These are phyloP conservation scores for Ceratobasidium sp. DNA, from an alignment of 1,284 basidiomycete genomes.

Conservation along the genomic window DNA sequence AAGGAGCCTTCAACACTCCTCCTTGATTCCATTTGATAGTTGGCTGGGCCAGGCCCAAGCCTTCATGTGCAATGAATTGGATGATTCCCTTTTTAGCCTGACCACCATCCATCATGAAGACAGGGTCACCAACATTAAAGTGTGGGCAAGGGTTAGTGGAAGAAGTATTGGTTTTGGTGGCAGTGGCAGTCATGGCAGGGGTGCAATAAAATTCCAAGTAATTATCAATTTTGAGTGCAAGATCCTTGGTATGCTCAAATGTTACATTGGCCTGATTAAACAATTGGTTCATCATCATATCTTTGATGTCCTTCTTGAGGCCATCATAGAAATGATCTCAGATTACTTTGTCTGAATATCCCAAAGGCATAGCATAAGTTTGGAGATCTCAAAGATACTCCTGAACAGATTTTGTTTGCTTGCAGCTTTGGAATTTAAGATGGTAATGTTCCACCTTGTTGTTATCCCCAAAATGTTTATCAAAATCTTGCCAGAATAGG, in stretches of 20 bases:
- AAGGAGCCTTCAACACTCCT: neutral
- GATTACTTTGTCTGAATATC: neutral
- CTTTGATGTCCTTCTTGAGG: neutral
- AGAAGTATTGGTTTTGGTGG: no score
- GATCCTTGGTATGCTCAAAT: no score
- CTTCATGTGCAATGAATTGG: neutral
- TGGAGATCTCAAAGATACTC: neutral
- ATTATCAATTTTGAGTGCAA: no score
- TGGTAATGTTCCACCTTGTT: neutral
- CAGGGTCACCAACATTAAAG: neutral
- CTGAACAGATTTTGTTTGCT: conserved; percentile 12
- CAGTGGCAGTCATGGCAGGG: no score
- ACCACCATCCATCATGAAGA: conserved; percentile 10
- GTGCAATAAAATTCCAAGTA: no score
- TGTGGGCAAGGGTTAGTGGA: no score
- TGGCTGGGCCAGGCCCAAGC: neutral
- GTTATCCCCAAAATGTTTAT: neutral
- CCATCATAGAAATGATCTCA: conserved; percentile 8
- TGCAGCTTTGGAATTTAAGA: neutral
- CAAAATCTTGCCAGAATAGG: conserved; percentile 1
- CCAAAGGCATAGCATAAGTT: neutral
- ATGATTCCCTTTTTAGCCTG: conserved; percentile 7
- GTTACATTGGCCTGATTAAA: no score
- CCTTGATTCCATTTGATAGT: conserved; percentile 7
- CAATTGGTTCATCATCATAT: neutral